Evolutionary conservation across 345 rosid genomes (phyloP), one percentile per base, ranked within the genome.

Genomic region (Lepidium aucheri): DNA sequence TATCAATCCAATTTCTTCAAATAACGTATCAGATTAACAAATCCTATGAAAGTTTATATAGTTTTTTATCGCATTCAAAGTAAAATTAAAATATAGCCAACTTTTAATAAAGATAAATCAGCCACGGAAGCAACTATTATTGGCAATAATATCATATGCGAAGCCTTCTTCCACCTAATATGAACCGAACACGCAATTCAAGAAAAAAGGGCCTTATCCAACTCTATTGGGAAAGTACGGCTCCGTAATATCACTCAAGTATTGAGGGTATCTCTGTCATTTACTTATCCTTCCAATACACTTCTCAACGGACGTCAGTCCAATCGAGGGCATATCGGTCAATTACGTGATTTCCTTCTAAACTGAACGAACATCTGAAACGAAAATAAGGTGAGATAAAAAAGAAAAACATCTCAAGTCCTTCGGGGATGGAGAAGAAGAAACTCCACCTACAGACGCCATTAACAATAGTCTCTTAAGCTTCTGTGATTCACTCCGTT

Each of bases 181-280:
- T 15, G 54, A 4, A 51, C 47, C 55, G 33, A 65, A 65, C 67
- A 73, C 76, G 72, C 76, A 58, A 59, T 26, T 73, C 72, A 73
- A 73, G 76, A 58, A 64, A 43, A 30, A 22, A 16, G 26, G 36
- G 7, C 32, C 32, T 47, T 63, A 72, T 72, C 76, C 59, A 51
- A 33, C 50, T 3, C 7, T 12, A 14, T 20, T 9, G 38, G 15
- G 35, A 51, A n/a, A 49, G 46, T 17, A 46, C 14, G 20, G 1
- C 14, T 43, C 42, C 35, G 65, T 46, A 55, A 47, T 64, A 64
- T 20, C 11, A 39, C 2, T 55, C 46, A 63, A 26, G 0, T 13
- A 4, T 0, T 0, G 65, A 3, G 77, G 76, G 62, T 36, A 51
- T 9, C 42, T 42, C 8, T 9, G 76, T 73, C 72, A 51, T 18